Conservation (phyloP, 345 rosid genomes). For the Aurinia saxatilis region DNA sequence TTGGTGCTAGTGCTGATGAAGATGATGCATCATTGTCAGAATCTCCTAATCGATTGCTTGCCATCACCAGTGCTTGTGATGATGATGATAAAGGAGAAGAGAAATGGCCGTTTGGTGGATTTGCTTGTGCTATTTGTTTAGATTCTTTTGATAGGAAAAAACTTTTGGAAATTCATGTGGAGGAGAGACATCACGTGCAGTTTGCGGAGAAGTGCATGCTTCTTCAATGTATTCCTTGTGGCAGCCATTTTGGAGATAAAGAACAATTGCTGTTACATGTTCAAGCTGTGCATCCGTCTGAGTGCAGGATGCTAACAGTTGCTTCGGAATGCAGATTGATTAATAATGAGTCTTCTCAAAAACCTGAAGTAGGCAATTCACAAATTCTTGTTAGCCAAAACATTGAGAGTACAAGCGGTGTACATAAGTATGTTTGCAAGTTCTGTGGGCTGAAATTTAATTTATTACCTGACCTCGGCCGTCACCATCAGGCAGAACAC, state of each 20-base stretch:
- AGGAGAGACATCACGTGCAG: constrained; percentile 85
- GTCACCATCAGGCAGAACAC: constrained; percentile 99
- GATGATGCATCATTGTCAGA: constrained; percentile 40
- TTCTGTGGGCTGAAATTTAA: constrained; percentile 90
- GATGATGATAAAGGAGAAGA: constrained; percentile 41
- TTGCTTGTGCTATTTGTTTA: constrained; percentile 94
- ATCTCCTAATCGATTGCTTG: constrained; percentile 36
- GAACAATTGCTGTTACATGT: constrained; percentile 78
- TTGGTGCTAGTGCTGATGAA: constrained; percentile 22
- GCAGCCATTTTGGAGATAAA: constrained; percentile 79
- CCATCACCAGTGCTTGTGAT: constrained; percentile 29
- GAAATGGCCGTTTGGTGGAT: constrained; percentile 73
- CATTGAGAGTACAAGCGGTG: constrained; percentile 37
- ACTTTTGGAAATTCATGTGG: constrained; percentile 76
- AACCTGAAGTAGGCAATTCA: constrained; percentile 34
- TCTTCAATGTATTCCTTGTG: constrained; percentile 90
- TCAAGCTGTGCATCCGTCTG: constrained; percentile 58
- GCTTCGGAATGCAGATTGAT: constrained; percentile 28
- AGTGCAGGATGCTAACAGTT: constrained; percentile 41
- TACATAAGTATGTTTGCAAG: constrained; percentile 64
- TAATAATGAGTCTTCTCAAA: constrained; percentile 27
- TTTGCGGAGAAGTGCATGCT: constrained; percentile 97
- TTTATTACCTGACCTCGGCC: constrained; percentile 94
- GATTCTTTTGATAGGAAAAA: constrained; percentile 80
- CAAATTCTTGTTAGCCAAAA: constrained; percentile 35